These are phyloP conservation scores for Exophiala lecanii-corni DNA, from an alignment of 2,329 filamentous ascomycete species.

Conservation along the genomic window DNA sequence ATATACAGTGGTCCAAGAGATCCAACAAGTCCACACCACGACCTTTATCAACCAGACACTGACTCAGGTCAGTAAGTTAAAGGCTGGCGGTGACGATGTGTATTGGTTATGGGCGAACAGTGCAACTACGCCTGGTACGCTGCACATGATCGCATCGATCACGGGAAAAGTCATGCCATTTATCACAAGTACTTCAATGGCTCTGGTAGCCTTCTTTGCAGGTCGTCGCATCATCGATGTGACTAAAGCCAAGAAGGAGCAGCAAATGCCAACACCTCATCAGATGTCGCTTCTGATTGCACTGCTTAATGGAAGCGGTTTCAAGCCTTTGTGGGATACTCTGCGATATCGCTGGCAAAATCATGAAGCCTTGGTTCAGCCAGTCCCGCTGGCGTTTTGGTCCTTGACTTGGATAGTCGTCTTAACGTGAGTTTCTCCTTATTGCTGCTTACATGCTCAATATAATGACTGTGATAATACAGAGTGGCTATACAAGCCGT, in stretches of 20 bases:
- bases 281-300: conserved; percentile 15
- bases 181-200: conserved; percentile 17
- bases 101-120: conserved; percentile 5
- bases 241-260: conserved; percentile 9
- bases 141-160: conserved; percentile 19
- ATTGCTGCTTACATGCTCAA: neutral
- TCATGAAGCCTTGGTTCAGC: conserved; percentile 8
- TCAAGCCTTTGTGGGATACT: conserved; percentile 8
- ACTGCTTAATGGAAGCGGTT: conserved; percentile 10
- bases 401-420: conserved; percentile 9
- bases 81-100: conserved; percentile 2
- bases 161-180: conserved; percentile 22
- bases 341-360: conserved; percentile 11
- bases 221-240: conserved; percentile 18
- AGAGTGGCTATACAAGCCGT: conserved; percentile 1
- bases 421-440: conserved; percentile 13
- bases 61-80: neutral
- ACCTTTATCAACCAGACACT: neutral
- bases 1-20: neutral
- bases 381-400: conserved; percentile 15
- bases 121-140: conserved; percentile 3
- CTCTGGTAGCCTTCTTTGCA: conserved; percentile 20
- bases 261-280: conserved; percentile 11
- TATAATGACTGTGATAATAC: too few relatives aligned
- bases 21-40: conserved; percentile 1